Evolutionary conservation across 176 grass and related monocot genomes (phyloP), one percentile per base, ranked within the genome.

Genomic region (Ananas comosus): DNA sequence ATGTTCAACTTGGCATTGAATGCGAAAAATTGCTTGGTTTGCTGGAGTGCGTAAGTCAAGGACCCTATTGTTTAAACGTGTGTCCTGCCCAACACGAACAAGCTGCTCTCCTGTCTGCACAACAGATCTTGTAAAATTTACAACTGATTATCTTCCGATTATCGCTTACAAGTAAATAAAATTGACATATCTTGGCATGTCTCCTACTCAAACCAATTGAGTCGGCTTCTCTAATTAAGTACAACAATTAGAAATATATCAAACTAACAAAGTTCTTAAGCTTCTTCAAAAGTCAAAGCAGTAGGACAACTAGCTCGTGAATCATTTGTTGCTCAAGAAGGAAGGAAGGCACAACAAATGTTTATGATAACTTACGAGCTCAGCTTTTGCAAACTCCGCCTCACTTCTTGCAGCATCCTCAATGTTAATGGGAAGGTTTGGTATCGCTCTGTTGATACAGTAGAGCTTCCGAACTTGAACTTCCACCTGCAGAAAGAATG

Each of bases 81-180:
- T 99, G 53, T 99, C 89, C 70, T 99, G 94, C 42, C 82, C 84
- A 78, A 99, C 94, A 79, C 94, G 84, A 42, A 90, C 84, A 67
- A 88, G 79, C 69, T 97, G 88, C 70, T 90, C 94, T 68, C 89
- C 89, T 21, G 66, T 78, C 94, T 97, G 74, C 51, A 69, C 12
- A 25, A 77, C 8, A 49, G 12, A 47, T 47, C 2, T 76, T 51
- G 23, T 53, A 3, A 33, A 0, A 25, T 47, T 58, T 59, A 19
- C 22, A 42, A 33, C 5, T 18, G 16, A 42, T 42, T 7, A 7
- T 42, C 33, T 42, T 42, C 33, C 33, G 6, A 42, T 42, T 42
- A 42, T 42, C 7, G 5, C 33, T 42, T 42, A 7, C 5, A 42
- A 42, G 33, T 42, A 42, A 42, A 42, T 42, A 42, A 7, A 42